These are phyloP conservation scores for Suhomyces kilbournensis DNA, from an alignment of 805 yeast species.

Conservation along the genomic window DNA sequence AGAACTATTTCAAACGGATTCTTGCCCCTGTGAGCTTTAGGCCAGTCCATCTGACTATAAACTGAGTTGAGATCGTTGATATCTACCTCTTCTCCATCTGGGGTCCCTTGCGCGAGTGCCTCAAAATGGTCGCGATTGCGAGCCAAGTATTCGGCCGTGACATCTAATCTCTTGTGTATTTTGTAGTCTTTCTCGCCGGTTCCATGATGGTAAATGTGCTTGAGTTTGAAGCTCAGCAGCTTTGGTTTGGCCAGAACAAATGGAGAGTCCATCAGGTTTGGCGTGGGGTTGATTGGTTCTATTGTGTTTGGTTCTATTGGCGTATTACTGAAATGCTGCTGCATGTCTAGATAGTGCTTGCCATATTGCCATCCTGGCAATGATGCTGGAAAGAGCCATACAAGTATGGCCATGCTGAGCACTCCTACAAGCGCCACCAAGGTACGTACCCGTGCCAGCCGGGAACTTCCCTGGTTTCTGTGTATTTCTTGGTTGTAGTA, in stretches of 20 bases:
- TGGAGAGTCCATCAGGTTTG: background rate
- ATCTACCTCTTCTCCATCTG: slow-evolving; percentile 3
- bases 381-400: background rate
- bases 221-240: slow-evolving; percentile 29
- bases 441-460: background rate
- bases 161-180: slow-evolving; percentile 49
- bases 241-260: background rate
- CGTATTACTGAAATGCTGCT: background rate
- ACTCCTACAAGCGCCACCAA: background rate
- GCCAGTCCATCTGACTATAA: slow-evolving; percentile 33
- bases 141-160: slow-evolving; percentile 40
- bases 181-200: slow-evolving; percentile 40
- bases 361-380: background rate
- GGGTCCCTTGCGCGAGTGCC: background rate
- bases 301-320: background rate
- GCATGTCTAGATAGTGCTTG: background rate
- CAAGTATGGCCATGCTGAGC: background rate
- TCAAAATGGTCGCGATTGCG: slow-evolving; percentile 8
- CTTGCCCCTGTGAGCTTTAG: slow-evolving; percentile 22
- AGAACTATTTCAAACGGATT: slow-evolving; percentile 41
- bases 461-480: background rate
- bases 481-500: background rate
- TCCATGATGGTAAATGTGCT: slow-evolving; percentile 63
- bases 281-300: background rate
- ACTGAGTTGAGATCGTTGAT: slow-evolving; percentile 8